Evolutionary conservation across 169 alveolate genomes (phyloP).

Genomic region (Cryptosporidium muris): DNA sequence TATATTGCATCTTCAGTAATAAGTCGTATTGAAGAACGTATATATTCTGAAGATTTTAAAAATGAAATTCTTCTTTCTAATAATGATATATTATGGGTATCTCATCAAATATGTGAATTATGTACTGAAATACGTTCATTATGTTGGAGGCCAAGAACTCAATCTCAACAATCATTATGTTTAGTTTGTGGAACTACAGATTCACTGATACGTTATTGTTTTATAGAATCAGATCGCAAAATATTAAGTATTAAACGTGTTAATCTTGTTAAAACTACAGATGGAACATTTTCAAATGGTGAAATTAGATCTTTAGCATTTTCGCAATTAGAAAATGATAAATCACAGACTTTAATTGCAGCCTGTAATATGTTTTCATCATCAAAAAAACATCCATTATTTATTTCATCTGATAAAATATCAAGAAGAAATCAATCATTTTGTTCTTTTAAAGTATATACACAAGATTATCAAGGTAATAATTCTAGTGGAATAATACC

Average conservation of each 20-base stretch:
- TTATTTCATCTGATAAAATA: constrained; percentile 33
- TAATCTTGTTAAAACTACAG: constrained; percentile 55
- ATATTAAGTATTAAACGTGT: constrained; percentile 10
- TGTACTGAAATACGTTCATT: constrained; percentile 53
- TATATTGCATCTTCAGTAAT: constrained; percentile 25
- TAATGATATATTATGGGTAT: constrained; percentile 45
- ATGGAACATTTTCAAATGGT: constrained; percentile 47
- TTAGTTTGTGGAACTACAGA: constrained; percentile 64
- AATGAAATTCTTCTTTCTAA: constrained; percentile 22
- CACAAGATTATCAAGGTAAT: constrained; percentile 13
- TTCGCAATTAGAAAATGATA: background rate
- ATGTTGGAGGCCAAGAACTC: constrained; percentile 44
- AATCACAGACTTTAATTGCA: constrained; percentile 12
- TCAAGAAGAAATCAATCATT: constrained; percentile 37
- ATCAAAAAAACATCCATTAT: constrained; percentile 52
- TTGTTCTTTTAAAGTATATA: constrained; percentile 61
- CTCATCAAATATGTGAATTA: constrained; percentile 55
- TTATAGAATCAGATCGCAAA: constrained; percentile 42
- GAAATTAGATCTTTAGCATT: constrained; percentile 59
- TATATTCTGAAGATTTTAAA: constrained; percentile 5
- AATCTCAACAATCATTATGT: background rate
- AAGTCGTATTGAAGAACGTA: constrained; percentile 8
- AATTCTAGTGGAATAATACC: background rate
- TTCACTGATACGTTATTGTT: constrained; percentile 59
- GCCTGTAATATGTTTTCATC: constrained; percentile 50